Conservation (phyloP, 179 eudicot genomes). For the Vitellaria paradoxa region DNA sequence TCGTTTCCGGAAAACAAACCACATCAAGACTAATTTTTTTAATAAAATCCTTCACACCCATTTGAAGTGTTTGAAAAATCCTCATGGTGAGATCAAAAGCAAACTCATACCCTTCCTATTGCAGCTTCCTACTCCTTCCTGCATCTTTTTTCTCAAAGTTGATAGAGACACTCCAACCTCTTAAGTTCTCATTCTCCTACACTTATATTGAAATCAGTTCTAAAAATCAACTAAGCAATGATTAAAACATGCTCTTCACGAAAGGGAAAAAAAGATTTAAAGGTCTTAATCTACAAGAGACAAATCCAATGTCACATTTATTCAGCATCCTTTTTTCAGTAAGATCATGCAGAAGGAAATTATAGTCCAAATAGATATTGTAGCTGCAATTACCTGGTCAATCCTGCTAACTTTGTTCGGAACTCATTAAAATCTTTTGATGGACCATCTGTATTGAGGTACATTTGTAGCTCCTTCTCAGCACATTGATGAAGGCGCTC, state of each 20-base stretch:
- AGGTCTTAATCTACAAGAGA: background rate
- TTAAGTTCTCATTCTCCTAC: too few species aligned
- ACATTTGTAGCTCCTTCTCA: conserved; percentile 48
- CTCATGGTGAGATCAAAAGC: too few species aligned
- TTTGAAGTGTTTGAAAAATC: too few species aligned
- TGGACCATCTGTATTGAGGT: conserved; percentile 43
- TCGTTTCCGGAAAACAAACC: too few species aligned
- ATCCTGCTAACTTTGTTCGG: conserved; percentile 52
- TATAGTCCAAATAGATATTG: too few species aligned
- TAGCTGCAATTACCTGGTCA: conserved; percentile 36
- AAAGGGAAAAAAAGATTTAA: background rate
- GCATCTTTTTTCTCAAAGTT: too few species aligned
- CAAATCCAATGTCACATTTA: background rate
- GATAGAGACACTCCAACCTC: too few species aligned
- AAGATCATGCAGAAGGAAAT: background rate
- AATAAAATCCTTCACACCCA: too few species aligned
- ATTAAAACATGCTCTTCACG: background rate
- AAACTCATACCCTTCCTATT: too few species aligned
- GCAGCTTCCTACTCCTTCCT: too few species aligned
- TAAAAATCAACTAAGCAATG: background rate
- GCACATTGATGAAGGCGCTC: conserved; percentile 52
- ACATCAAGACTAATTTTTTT: too few species aligned
- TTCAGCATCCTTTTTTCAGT: background rate
- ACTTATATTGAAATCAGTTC: background rate
- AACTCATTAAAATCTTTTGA: conserved; percentile 51